Percentiles rank a stretch among this genome's conserved stretches.
These are phyloP conservation scores for Boletus rufocinnamomeus DNA, from an alignment of 768 basidiomycete species.

Conservation along the genomic window DNA sequence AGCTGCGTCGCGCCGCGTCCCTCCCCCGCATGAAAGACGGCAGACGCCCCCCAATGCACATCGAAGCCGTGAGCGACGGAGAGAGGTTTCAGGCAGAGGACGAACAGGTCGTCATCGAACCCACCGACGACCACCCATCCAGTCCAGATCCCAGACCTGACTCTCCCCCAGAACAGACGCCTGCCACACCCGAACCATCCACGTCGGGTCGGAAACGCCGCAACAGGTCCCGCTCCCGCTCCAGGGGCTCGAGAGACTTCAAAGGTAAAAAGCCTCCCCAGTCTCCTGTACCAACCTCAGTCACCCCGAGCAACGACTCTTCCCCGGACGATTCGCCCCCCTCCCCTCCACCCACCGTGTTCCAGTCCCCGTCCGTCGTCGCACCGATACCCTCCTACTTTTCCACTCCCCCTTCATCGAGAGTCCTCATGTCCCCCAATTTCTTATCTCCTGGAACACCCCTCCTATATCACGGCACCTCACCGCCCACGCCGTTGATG, in stretches of 20 bases:
- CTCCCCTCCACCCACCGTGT: conserved; percentile 29
- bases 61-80: conserved; percentile 80
- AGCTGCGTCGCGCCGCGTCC: conserved; percentile 89
- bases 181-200: conserved; percentile 45
- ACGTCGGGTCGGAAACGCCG: conserved; percentile 58
- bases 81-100: conserved; percentile 56
- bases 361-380: conserved; percentile 36
- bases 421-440: conserved; percentile 44
- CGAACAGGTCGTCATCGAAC: conserved; percentile 19
- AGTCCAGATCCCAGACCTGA: conserved; percentile 28
- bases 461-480: conserved; percentile 62
- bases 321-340: conserved; percentile 61
- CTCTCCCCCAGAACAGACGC: conserved; percentile 32
- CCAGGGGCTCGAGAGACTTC: conserved; percentile 68
- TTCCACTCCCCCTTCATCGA: conserved; percentile 46
- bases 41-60: conserved; percentile 82
- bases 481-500: conserved; percentile 60
- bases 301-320: conserved; percentile 60
- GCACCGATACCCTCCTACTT: conserved; percentile 61
- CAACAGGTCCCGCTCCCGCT: conserved; percentile 65
- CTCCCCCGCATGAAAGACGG: conserved; percentile 92
- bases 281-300: conserved; percentile 46
- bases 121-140: conserved; percentile 7
- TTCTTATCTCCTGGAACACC: conserved; percentile 56
- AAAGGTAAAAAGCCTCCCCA: conserved; percentile 60